Conservation (phyloP, 2,329 filamentous ascomycete genomes). For the Calcarisporium arbuscula region DNA sequence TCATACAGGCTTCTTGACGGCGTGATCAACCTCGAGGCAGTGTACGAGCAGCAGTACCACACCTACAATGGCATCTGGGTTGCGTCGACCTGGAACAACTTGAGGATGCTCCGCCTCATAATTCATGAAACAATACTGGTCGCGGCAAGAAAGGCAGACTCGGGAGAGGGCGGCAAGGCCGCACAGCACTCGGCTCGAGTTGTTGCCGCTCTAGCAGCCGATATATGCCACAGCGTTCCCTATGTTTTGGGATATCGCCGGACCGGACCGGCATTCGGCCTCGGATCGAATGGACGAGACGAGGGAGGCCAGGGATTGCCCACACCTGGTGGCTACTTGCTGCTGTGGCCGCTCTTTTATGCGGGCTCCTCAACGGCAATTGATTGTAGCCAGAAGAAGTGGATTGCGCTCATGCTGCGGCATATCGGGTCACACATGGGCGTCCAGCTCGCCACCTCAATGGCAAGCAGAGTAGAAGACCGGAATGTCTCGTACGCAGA, state of each 20-base stretch:
- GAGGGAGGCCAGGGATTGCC: background rate
- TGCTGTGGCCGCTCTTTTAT: conserved; percentile 15
- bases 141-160: conserved; percentile 11
- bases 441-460: conserved; percentile 13
- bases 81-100: conserved; percentile 15
- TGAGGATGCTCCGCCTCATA: conserved; percentile 11
- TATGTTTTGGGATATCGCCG: conserved; percentile 12
- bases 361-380: conserved; percentile 12
- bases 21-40: conserved; percentile 1
- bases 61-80: conserved; percentile 13
- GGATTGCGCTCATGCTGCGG: conserved; percentile 11
- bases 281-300: too few species aligned
- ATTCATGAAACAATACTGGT: conserved; percentile 15
- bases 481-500: conserved; percentile 13
- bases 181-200: conserved; percentile 9
- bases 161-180: background rate
- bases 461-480: conserved; percentile 12
- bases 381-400: conserved; percentile 7
- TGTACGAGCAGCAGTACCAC: conserved; percentile 10
- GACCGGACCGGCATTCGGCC: background rate
- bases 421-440: conserved; percentile 13
- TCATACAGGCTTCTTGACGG: conserved; percentile 12
- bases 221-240: conserved; percentile 13
- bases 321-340: conserved; percentile 10
- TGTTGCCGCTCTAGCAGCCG: conserved; percentile 10